These are phyloP conservation scores for Diplocarpon mali DNA, from an alignment of 2,329 filamentous ascomycete genomes.

Conservation along the genomic window DNA sequence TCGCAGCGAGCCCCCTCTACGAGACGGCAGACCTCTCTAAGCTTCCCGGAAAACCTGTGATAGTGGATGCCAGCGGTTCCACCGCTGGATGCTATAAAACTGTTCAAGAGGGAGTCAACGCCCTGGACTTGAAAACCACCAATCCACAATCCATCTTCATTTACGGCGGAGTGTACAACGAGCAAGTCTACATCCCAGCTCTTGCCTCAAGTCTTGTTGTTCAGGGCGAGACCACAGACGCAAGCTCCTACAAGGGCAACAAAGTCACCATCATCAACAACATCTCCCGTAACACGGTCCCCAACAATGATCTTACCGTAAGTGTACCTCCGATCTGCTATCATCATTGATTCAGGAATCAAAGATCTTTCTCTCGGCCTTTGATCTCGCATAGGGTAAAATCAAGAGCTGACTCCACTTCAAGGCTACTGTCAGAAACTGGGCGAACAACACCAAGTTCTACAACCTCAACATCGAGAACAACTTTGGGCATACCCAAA, in stretches of 20 bases:
- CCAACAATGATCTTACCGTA: constrained; percentile 32
- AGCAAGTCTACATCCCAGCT: constrained; percentile 42
- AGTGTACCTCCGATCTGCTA: no score
- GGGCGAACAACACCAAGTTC: constrained; percentile 38
- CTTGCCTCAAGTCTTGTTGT: constrained; percentile 39
- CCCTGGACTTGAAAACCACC: constrained; percentile 34
- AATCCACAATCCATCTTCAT: constrained; percentile 42
- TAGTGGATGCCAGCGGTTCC: constrained; percentile 31
- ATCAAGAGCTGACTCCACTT: no score
- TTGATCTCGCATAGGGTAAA: no score
- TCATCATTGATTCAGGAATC: no score
- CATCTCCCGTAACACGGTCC: constrained; percentile 31
- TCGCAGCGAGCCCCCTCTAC: not conserved
- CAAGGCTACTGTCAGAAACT: constrained; percentile 19
- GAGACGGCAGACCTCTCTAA: not conserved
- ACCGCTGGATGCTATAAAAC: constrained; percentile 24
- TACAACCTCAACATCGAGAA: constrained; percentile 45
- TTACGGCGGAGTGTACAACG: constrained; percentile 42
- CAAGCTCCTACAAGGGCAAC: constrained; percentile 36
- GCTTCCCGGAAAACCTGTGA: constrained; percentile 34
- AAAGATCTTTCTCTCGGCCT: no score
- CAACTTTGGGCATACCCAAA: constrained; percentile 17
- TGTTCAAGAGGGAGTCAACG: constrained; percentile 14
- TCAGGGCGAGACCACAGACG: constrained; percentile 40
- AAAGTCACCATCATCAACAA: constrained; percentile 35